Base-by-base conservation (phyloP, 768 basidiomycete genomes). In the Mycena leptocephala region DNA sequence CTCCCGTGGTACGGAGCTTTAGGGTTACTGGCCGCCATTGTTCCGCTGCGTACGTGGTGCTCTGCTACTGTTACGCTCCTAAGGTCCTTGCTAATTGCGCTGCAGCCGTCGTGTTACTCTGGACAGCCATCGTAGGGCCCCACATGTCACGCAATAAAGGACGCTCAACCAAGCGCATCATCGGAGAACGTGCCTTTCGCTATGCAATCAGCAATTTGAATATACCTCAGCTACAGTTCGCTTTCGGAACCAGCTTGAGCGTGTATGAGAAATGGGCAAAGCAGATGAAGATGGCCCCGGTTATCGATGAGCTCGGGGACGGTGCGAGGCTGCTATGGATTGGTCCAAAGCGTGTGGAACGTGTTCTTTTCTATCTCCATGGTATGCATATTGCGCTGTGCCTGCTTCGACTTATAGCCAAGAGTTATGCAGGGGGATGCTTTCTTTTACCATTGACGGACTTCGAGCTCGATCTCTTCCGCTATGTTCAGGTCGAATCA, bases 311-410 rank as follows among this genome's bases (percentile, higher is more conserved):
- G 32, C 61, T 86, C 11, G 83, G 77, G 5, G 80, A 82, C 16
- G 78, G 80, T 48, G 74, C 83, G 13, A 70, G 79, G 56, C 63
- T 86, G 2, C 70, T 85, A 10, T 87, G 86, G 86, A 70, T 86
- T 48, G 83, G 84, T 28, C 74, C 81, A 11, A 83, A 81, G 35
- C 76, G 81, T 24, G 80, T 81, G 2, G 84, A 85, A 13, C 81
- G 80, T 22, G 84, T 87, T 10, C 74, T 86, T 16, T 46, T 85
- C 1, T 85, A 83, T 55, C 56, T 83, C 41, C 85, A 85, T 72
- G 86, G 86, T 64, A 64, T 13, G 39, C 18, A 18, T 41, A 13
- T 18, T 18, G 39, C 39, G 7, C n/a, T n/a, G n/a, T n/a, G n/a
- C n/a, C n/a, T 41, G 39, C 39, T 41, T 13, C 11, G 18, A 41